These are phyloP conservation scores for Kluyveromyces nonfermentans DNA, from an alignment of 805 yeast genomes.

Conservation along the genomic window DNA sequence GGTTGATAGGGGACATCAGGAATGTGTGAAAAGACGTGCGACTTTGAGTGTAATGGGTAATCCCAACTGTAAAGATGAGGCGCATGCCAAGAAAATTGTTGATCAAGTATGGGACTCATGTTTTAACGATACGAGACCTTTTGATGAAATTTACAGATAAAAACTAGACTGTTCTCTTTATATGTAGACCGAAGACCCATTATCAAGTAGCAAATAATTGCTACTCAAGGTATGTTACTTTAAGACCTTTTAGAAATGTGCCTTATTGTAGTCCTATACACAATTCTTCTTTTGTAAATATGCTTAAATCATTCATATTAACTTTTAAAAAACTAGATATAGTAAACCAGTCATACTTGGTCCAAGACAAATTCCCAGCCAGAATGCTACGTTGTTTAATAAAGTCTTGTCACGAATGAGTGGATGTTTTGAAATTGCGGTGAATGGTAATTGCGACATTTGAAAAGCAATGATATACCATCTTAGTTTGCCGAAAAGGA, in stretches of 20 bases:
- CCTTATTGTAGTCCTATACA: not conserved
- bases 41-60: slow-evolving; percentile 74
- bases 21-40: slow-evolving; percentile 85
- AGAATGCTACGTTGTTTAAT: slow-evolving; percentile 74
- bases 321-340: slow-evolving; percentile 57
- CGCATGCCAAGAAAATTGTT: slow-evolving; percentile 71
- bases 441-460: slow-evolving; percentile 80
- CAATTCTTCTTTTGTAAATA: not conserved
- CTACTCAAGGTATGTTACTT: too few species aligned
- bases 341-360: slow-evolving; percentile 83
- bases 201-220: too few species aligned
- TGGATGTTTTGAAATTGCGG: slow-evolving; percentile 50
- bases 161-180: too few species aligned
- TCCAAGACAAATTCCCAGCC: slow-evolving; percentile 86
- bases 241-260: not conserved
- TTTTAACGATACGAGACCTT: slow-evolving; percentile 91
- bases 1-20: slow-evolving; percentile 78
- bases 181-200: not conserved
- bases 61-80: slow-evolving; percentile 65
- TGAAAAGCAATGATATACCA: slow-evolving; percentile 76
- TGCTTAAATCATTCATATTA: not conserved
- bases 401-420: slow-evolving; percentile 46
- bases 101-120: slow-evolving; percentile 88
- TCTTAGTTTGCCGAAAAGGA: slow-evolving; percentile 67
- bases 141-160: slow-evolving; percentile 78